phyloP scores from a whole-genome alignment of 352 stramenopile species.

The Pythium sp. region DNA sequence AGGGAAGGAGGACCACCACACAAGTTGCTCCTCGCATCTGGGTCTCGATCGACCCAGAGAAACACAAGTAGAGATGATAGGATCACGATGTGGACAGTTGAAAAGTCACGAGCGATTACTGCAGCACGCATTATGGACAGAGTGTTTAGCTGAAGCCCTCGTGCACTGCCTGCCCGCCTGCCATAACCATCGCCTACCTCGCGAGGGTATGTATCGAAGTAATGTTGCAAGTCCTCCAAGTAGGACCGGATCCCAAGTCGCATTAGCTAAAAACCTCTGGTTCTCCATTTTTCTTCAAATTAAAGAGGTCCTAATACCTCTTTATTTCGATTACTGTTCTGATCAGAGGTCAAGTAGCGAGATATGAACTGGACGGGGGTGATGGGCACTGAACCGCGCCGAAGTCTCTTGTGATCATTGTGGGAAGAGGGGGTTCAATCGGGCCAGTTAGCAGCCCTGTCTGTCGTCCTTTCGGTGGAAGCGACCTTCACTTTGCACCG shows the following conservation, averaged over 20 bases:
- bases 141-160: background rate
- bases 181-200: too few species aligned
- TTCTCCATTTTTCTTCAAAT: background rate
- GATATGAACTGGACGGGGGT: background rate
- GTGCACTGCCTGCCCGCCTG: background rate
- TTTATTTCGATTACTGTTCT: background rate
- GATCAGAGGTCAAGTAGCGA: background rate
- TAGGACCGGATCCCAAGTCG: background rate
- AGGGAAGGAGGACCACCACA: background rate
- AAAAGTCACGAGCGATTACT: background rate
- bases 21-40: background rate
- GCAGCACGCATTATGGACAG: background rate
- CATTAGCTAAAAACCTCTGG: background rate
- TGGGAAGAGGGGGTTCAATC: background rate
- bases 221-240: too few species aligned
- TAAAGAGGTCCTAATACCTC: background rate
- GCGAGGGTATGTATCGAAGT: too few species aligned
- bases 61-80: background rate
- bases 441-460: constrained; percentile 1
- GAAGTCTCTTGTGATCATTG: background rate
- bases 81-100: background rate
- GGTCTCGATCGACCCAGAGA: background rate
- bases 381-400: background rate
- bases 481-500: background rate
- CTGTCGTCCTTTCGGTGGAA: constrained; percentile 13